Evolutionary conservation across 2,329 filamentous ascomycete genomes (phyloP).

Genomic region (Penicillium palitans): DNA sequence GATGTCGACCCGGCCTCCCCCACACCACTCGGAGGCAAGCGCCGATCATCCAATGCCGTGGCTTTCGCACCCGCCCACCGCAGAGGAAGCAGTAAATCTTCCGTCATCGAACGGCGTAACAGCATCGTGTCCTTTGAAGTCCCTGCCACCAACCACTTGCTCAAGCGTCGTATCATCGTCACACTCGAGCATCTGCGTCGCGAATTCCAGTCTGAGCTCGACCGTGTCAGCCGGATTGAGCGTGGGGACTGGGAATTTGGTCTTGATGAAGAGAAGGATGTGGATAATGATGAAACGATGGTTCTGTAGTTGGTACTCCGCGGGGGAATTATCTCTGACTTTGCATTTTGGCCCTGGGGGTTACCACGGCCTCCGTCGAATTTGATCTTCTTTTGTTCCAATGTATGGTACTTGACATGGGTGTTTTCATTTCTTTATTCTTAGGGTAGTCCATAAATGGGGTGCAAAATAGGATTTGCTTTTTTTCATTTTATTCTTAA

Average conservation of each 20-base stretch:
- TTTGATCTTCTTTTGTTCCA: conserved; percentile 9
- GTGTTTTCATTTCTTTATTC: conserved; percentile 13
- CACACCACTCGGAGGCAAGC: conserved; percentile 19
- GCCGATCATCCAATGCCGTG: conserved; percentile 22
- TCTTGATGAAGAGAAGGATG: conserved; percentile 30
- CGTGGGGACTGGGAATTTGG: conserved; percentile 84
- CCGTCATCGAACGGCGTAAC: conserved; percentile 14
- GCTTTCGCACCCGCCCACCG: conserved; percentile 23
- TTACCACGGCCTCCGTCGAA: not conserved
- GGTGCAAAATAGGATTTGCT: conserved; percentile 20
- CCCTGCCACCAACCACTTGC: conserved; percentile 17
- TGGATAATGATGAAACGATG: conserved; percentile 41
- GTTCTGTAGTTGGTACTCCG: conserved; percentile 27
- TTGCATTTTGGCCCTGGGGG: conserved; percentile 4
- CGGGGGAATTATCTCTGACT: not conserved
- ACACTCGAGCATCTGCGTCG: conserved; percentile 83
- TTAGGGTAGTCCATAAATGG: conserved; percentile 16
- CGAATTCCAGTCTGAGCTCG: conserved; percentile 86
- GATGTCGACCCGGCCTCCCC: conserved; percentile 29
- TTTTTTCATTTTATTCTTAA: not conserved
- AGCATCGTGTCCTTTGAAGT: conserved; percentile 9
- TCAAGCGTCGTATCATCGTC: conserved; percentile 70
- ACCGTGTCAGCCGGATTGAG: conserved; percentile 82
- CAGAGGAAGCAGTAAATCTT: conserved; percentile 25
- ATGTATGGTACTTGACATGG: conserved; percentile 16